These are phyloP conservation scores for Eragrostis curvula DNA, from an alignment of 176 grass and related monocot genomes.

Conservation along the genomic window DNA sequence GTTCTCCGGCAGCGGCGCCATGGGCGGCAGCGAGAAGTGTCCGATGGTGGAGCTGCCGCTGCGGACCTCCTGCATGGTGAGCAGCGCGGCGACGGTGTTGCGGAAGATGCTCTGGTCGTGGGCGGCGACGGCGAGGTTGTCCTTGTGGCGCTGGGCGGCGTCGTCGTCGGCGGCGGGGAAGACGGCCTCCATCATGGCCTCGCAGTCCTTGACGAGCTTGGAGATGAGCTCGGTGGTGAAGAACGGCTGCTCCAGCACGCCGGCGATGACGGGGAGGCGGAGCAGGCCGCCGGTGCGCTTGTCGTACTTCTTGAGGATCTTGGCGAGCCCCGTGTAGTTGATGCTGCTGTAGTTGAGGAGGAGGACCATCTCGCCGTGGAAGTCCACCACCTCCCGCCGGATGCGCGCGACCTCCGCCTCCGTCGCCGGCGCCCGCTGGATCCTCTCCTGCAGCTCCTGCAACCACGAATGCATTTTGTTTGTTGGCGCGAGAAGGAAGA, in stretches of 20 bases:
- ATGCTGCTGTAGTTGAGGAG: slow-evolving; percentile 88
- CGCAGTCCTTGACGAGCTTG: slow-evolving; percentile 75
- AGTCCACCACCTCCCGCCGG: slow-evolving; percentile 71
- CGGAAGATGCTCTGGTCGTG: slow-evolving; percentile 60
- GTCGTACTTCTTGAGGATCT: slow-evolving; percentile 97
- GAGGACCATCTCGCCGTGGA: slow-evolving; percentile 90
- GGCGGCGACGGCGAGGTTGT: slow-evolving; percentile 42
- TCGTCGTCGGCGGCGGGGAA: slow-evolving; percentile 38
- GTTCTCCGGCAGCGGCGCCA: slow-evolving; percentile 55
- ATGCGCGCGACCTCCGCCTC: slow-evolving; percentile 43
- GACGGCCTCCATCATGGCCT: slow-evolving; percentile 69
- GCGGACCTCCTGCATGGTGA: slow-evolving; percentile 83
- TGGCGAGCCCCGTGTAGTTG: slow-evolving; percentile 81
- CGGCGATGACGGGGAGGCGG: slow-evolving; percentile 74
- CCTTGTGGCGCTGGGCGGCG: slow-evolving; percentile 16
- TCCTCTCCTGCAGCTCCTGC: slow-evolving; percentile 78
- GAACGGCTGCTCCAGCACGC: slow-evolving; percentile 82
- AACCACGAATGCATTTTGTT: background rate
- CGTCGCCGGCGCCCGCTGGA: slow-evolving; percentile 24
- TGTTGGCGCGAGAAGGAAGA: background rate
- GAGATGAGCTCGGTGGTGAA: slow-evolving; percentile 85
- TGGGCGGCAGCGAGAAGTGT: slow-evolving; percentile 80
- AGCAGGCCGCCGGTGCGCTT: slow-evolving; percentile 79
- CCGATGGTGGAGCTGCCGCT: slow-evolving; percentile 88
- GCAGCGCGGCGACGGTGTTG: slow-evolving; percentile 84